Evolutionary conservation across 140 eudicot species (phyloP), one percentile per base, ranked within the genome.

Genomic region (Bidens hawaiensis): DNA sequence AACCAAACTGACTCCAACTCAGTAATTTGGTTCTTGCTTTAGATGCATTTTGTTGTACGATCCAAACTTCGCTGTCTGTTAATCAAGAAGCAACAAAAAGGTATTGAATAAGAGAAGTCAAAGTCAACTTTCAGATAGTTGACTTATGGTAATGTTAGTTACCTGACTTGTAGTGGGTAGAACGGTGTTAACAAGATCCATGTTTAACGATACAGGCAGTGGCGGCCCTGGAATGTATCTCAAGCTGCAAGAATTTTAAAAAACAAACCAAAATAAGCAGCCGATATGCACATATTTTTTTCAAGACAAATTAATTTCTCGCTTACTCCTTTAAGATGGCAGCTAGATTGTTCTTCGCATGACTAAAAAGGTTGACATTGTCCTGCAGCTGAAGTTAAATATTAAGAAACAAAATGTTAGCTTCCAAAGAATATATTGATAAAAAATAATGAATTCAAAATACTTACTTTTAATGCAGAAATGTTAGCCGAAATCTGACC

Each of bases 291-390:
- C 6, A 33, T 33, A 33, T 33, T 33, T 33, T n/a, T n/a, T n/a
- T n/a, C 4, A 45, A 13, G 53, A 19, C 30, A 6, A 27, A 53
- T 17, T 19, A 63, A 55, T 61, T 63, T 65, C 15, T 58, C 51
- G 80, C 91, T 5, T 83, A 89, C 97, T 78, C 82, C 21, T 85
- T 71, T 55, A 89, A 57, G 62, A 86, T 79, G 65, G 87, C 73
- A 14, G 72, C 42, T 65, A 89, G 22, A 63, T 81, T 89, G 78
- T 81, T 83, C 84, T 80, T 86, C 46, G 81, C 58, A 58, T 69
- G 97, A 52, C 59, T 64, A 72, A 89, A 77, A 76, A 89, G 95
- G 59, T 79, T 82, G 53, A 74, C 65, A 49, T 89, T 89, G 33
- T 89, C 85, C 87, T 78, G 95, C 70, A 83, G 71, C 97, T 89